Evolutionary conservation across 176 grass and related monocot species (phyloP).

Genomic region (Aegilops longissima): DNA sequence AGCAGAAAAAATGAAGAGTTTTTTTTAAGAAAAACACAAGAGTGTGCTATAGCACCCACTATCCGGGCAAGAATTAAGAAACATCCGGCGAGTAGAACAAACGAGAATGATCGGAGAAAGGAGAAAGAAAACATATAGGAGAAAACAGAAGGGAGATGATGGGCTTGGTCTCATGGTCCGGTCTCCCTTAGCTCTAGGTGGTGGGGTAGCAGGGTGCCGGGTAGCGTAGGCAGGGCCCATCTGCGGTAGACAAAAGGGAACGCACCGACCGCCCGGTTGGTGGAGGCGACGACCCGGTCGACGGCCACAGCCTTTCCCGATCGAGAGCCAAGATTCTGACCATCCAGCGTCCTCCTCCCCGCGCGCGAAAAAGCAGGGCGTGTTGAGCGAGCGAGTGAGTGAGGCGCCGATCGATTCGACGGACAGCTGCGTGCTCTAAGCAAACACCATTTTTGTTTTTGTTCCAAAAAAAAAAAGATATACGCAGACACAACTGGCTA

Average conservation of each 20-base stretch:
- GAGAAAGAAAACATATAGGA: background rate
- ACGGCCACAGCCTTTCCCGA: background rate
- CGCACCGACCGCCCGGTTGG: slow-evolving; percentile 24
- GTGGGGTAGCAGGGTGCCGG: background rate
- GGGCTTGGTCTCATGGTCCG: background rate
- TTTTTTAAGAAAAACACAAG: too few relatives aligned
- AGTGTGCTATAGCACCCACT: background rate
- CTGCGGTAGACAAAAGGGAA: slow-evolving; percentile 28
- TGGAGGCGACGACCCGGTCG: slow-evolving; percentile 25
- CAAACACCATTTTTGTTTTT: too few relatives aligned
- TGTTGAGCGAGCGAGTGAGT: too few relatives aligned
- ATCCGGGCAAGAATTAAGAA: background rate
- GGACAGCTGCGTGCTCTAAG: too few relatives aligned
- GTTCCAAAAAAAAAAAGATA: background rate
- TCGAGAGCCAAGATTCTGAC: background rate
- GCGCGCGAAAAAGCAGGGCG: background rate
- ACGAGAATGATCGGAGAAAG: background rate
- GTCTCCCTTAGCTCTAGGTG: background rate
- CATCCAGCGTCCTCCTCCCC: background rate
- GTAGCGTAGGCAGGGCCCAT: background rate
- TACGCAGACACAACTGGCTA: background rate
- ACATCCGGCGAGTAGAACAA: background rate
- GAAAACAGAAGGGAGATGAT: background rate
- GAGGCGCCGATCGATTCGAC: too few relatives aligned
- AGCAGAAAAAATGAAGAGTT: background rate